Evolutionary conservation across 768 basidiomycete genomes (phyloP).

Genomic region (Amanita muscaria): DNA sequence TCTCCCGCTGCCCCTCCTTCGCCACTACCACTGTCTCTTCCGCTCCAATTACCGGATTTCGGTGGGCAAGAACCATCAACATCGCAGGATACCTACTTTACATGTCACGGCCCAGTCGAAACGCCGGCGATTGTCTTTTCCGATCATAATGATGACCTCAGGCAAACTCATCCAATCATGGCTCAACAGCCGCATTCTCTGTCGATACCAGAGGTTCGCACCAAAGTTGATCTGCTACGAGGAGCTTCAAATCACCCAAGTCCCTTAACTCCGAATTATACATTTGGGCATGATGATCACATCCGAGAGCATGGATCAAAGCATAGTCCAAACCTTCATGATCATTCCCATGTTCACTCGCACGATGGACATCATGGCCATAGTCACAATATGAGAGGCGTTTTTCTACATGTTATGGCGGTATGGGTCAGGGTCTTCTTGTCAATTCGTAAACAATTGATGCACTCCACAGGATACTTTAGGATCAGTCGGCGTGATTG

Average conservation of each 20-base stretch:
- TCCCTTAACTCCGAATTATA: slow-evolving; percentile 61
- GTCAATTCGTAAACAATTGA: background rate
- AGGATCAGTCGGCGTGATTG: slow-evolving; percentile 95
- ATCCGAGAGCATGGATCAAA: slow-evolving; percentile 34
- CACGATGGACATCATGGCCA: slow-evolving; percentile 61
- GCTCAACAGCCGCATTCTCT: slow-evolving; percentile 17
- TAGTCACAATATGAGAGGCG: slow-evolving; percentile 98
- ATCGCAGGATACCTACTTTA: no score
- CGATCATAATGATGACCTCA: background rate
- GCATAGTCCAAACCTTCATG: slow-evolving; percentile 34
- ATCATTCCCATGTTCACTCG: slow-evolving; percentile 41
- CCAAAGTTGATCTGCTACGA: slow-evolving; percentile 6
- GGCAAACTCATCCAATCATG: background rate
- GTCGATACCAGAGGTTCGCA: slow-evolving; percentile 16
- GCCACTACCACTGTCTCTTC: slow-evolving; percentile 12
- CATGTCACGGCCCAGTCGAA: no score
- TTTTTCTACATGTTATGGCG: slow-evolving; percentile 96
- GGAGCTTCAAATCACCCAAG: slow-evolving; percentile 26
- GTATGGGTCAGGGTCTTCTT: slow-evolving; percentile 30
- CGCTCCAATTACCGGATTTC: slow-evolving; percentile 16
- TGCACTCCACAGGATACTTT: slow-evolving; percentile 66
- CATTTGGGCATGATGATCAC: slow-evolving; percentile 44
- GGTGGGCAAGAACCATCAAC: background rate
- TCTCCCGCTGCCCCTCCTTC: slow-evolving; percentile 14
- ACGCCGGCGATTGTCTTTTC: slow-evolving; percentile 10